Evolutionary conservation across 208 protist species (phyloP).

Genomic region (Acanthamoeba lenticulata): DNA sequence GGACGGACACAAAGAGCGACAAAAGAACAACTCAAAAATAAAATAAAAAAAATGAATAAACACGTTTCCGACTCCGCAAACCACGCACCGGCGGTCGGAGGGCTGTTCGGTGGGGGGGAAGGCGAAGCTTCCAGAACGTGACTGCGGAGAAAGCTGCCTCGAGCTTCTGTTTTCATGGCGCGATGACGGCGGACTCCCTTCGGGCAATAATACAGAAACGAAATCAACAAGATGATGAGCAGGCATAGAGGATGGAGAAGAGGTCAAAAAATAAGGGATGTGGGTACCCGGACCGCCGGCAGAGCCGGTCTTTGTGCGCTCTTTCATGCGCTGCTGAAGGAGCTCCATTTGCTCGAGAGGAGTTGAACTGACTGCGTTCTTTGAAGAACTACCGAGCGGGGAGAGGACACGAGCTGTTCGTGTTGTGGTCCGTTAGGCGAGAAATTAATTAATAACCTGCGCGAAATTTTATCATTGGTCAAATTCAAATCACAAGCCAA

Average conservation of each 20-base stretch:
- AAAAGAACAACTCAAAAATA: background rate
- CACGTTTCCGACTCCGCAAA: background rate
- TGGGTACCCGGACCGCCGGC: background rate
- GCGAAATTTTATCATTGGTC: background rate
- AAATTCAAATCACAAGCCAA: background rate
- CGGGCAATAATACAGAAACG: background rate
- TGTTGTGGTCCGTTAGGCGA: background rate
- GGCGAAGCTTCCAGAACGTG: background rate
- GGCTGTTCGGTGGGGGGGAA: background rate
- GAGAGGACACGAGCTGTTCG: too few species aligned
- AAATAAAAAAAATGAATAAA: background rate
- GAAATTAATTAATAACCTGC: background rate
- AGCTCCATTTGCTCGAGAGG: too few species aligned
- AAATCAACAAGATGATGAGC: background rate
- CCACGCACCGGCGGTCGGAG: background rate
- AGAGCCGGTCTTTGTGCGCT: background rate
- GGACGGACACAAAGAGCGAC: too few species aligned
- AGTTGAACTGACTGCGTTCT: too few species aligned
- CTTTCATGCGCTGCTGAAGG: conserved; percentile 34
- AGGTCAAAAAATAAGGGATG: background rate
- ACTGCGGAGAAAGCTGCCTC: background rate
- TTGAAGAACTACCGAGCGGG: too few species aligned
- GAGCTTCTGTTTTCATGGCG: background rate
- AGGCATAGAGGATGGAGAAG: background rate
- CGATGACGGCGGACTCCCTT: background rate